Evolutionary conservation across 2,329 filamentous ascomycete genomes (phyloP).

Genomic region (Xylariaceae sp.): DNA sequence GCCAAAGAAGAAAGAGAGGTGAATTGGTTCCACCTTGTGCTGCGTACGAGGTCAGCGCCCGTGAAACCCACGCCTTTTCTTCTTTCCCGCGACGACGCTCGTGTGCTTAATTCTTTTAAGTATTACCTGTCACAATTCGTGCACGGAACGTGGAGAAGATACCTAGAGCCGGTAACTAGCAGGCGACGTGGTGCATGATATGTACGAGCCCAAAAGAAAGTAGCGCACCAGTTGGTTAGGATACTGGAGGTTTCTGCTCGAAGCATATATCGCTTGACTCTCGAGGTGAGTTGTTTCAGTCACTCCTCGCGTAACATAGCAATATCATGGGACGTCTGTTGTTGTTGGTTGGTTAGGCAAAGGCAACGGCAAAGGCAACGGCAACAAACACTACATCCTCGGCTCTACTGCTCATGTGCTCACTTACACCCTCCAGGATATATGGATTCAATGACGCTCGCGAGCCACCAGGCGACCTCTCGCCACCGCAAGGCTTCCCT

Average conservation of each 20-base stretch:
- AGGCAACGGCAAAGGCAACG: conserved; percentile 7
- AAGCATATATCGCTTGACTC: conserved; percentile 27
- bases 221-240: conserved; percentile 37
- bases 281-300: conserved; percentile 28
- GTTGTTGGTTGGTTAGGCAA: neutral
- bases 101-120: conserved; percentile 17
- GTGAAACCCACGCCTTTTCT: conserved; percentile 24
- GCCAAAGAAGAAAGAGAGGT: conserved; percentile 5
- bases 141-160: conserved; percentile 28
- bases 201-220: conserved; percentile 38
- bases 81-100: conserved; percentile 22
- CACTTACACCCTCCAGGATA: conserved; percentile 31
- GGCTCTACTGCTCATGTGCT: conserved; percentile 8
- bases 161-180: conserved; percentile 34
- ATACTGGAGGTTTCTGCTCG: conserved; percentile 35
- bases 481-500: conserved; percentile 56
- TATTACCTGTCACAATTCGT: conserved; percentile 8
- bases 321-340: neutral
- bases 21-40: conserved; percentile 17
- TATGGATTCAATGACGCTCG: conserved; percentile 52
- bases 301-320: conserved; percentile 3
- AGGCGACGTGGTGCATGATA: conserved; percentile 39
- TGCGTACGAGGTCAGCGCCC: conserved; percentile 22
- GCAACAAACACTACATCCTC: conserved; percentile 8
- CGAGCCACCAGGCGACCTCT: conserved; percentile 42